Evolutionary conservation across 768 basidiomycete species (phyloP), one percentile per base, ranked within the genome.

Genomic region (Mycena venus): DNA sequence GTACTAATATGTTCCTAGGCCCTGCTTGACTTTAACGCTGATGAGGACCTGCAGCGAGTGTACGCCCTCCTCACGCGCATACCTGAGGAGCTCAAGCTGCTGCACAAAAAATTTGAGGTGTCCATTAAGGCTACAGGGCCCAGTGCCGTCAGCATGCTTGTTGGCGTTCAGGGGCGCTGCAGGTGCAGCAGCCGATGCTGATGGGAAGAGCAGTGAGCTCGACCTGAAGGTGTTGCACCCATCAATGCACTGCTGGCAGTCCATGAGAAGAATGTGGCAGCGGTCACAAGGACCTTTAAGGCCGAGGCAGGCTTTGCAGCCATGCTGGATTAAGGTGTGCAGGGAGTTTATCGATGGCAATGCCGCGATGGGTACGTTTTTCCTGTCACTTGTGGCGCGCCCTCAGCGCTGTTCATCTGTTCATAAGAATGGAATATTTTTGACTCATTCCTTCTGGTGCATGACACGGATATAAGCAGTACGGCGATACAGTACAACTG

Each of bases 281-380:
- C 95, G 0, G 96, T 98, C 42, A 89, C 90, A 25, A 90, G 94
- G 76, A 95, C 95, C 80, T 99, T 99, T 88, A 90, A 93, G 75
- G 96, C 94, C 34, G 97, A 99, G 81, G 92, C 95, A 31, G 96
- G 96, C 17, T 99, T 99, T 81, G 94, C 97, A 36, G 96, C 96
- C 1, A 93, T 93, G 82, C 86, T 99, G 60, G 98, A 99, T n/a
- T 83, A 92, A 96, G 89, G 98, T 98, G 0, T 99, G 96, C 85
- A 88, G 96, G 78, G 96, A 97, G 80, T 99, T 96, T 82, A 95
- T 97, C 82, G 99, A 99, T 83, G 88, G 92, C 42, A 99, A 99
- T 80, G 91, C 92, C 60, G 96, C 95, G 11, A 97, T 96, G 11
- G 96, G 96, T 4, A 85, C 88, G 25, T 94, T 25, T 49, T 27